These are phyloP conservation scores for Cetradonia linearis DNA, from an alignment of 495 filamentous ascomycete genomes.

Conservation along the genomic window DNA sequence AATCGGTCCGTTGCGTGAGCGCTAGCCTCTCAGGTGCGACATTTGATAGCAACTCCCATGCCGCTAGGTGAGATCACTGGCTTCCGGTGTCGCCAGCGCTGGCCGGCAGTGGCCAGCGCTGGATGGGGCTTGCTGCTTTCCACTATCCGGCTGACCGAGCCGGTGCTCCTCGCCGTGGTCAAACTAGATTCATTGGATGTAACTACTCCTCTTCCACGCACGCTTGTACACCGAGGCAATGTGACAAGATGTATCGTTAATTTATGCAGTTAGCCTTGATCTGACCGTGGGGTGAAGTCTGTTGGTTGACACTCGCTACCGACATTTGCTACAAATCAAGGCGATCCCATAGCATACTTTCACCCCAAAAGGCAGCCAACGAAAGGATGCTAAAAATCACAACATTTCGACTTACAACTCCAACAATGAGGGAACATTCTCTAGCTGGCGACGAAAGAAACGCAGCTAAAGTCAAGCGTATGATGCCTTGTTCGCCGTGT, in stretches of 20 bases:
- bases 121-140: background rate
- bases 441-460: background rate
- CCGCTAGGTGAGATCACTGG: background rate
- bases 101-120: background rate
- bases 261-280: conserved; percentile 7
- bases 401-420: background rate
- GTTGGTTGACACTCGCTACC: background rate
- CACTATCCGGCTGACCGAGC: background rate
- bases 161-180: background rate
- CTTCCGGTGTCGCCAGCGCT: background rate
- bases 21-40: background rate
- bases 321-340: background rate
- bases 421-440: background rate
- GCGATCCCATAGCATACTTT: background rate
- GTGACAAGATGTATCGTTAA: conserved; percentile 1
- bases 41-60: background rate
- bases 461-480: background rate
- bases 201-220: background rate
- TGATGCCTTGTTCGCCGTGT: conserved; percentile 1
- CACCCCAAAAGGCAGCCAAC: background rate
- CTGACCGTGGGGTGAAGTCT: background rate
- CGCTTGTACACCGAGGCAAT: background rate
- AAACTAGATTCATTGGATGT: background rate
- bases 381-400: background rate
- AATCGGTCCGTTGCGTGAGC: background rate